Percentiles rank a stretch among this genome's conserved stretches.
Conservation (phyloP, 495 filamentous ascomycete genomes). For the Sporormia fimetaria region DNA sequence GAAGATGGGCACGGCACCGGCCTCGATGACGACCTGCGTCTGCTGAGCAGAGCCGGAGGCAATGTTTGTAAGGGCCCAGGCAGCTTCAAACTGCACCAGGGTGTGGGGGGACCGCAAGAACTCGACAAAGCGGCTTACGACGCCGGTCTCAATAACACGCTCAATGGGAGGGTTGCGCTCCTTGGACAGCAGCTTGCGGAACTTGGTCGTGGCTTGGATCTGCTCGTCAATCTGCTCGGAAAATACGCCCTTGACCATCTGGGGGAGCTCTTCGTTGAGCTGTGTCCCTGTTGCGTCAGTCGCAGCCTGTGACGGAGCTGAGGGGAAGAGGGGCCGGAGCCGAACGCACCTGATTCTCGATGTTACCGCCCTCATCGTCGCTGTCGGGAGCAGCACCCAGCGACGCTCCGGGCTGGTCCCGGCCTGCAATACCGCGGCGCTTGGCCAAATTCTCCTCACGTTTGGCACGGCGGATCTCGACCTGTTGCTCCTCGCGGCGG, state of each 20-base stretch:
- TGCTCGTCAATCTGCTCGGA: slow-evolving; percentile 97
- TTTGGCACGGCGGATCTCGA: slow-evolving; percentile 97
- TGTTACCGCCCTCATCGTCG: slow-evolving; percentile 89
- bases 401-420: slow-evolving; percentile 69
- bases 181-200: slow-evolving; percentile 93
- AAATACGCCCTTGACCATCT: slow-evolving; percentile 97
- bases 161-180: slow-evolving; percentile 99
- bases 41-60: slow-evolving; percentile 94
- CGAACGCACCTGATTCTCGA: slow-evolving; percentile 81
- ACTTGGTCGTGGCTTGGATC: slow-evolving; percentile 98
- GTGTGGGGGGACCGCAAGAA: slow-evolving; percentile 98
- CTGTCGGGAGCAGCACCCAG: slow-evolving; percentile 84
- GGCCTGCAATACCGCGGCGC: slow-evolving; percentile 82
- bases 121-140: slow-evolving; percentile 93
- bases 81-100: slow-evolving; percentile 97
- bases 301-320: no score
- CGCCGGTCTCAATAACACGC: slow-evolving; percentile 97
- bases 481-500: slow-evolving; percentile 96
- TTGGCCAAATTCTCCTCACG: slow-evolving; percentile 98
- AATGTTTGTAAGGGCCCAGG: slow-evolving; percentile 99
- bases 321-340: not conserved
- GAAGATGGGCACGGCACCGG: slow-evolving; percentile 96
- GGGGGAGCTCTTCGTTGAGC: slow-evolving; percentile 94
- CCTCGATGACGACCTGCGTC: slow-evolving; percentile 97
- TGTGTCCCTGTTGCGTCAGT: slow-evolving; percentile 34